Percentiles rank a stretch among this genome's conserved stretches.
phyloP scores from a whole-genome alignment of 78 protist species.

The Bodo saltans region DNA sequence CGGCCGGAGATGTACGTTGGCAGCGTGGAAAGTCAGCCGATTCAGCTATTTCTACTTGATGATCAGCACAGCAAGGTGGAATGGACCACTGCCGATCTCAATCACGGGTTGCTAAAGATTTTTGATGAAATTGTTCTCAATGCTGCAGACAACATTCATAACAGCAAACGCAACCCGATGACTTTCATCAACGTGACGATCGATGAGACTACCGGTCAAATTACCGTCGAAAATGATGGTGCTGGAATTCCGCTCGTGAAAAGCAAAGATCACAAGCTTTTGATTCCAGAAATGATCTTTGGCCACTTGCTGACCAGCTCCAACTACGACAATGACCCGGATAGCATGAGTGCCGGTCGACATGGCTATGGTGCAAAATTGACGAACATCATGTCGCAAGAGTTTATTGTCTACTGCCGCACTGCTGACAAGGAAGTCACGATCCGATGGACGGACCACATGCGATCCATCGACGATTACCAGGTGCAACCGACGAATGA shows the following conservation, averaged over 20 bases:
- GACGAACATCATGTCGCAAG: constrained; percentile 83
- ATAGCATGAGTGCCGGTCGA: constrained; percentile 75
- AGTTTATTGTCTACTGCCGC: constrained; percentile 9
- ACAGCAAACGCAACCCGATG: constrained; percentile 45
- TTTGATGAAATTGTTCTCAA: constrained; percentile 98
- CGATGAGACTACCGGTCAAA: background rate
- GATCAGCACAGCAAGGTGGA: no score
- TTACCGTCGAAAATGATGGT: constrained; percentile 87
- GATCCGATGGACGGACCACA: constrained; percentile 24
- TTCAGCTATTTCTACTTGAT: no score
- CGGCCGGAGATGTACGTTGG: constrained; percentile 99
- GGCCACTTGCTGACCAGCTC: constrained; percentile 86
- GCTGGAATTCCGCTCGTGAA: constrained; percentile 87
- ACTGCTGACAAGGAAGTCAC: background rate
- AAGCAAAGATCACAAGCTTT: constrained; percentile 75
- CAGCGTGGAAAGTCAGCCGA: constrained; percentile 21
- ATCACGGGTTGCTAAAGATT: constrained; percentile 86
- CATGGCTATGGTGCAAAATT: constrained; percentile 98
- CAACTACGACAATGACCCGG: constrained; percentile 69
- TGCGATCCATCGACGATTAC: background rate
- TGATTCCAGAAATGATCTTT: constrained; percentile 93
- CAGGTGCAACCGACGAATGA: background rate
- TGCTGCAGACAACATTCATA: constrained; percentile 89
- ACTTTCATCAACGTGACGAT: constrained; percentile 62
- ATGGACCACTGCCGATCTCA: background rate